Evolutionary conservation across 805 yeast species (phyloP), one percentile per base, ranked within the genome.

Genomic region (Maudiozyma turicensis): DNA sequence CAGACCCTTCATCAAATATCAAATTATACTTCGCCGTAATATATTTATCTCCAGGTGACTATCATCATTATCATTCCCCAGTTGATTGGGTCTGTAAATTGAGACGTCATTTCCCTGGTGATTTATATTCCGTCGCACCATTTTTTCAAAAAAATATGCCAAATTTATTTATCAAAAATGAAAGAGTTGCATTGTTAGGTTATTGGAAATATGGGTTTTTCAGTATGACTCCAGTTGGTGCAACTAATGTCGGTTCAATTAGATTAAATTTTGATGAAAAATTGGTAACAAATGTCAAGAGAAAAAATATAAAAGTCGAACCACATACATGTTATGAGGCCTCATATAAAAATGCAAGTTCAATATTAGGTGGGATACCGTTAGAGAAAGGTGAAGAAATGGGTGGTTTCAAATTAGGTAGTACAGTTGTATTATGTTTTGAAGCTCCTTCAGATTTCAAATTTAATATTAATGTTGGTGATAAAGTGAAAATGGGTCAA

Each of bases 181-280:
- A 93, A 69, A 77, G 99, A 58, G 99, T 93, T 3, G 95, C 99
- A 0, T 70, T 93, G 45, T 75, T 93, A 49, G 99, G 99, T 1
- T 82, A 87, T 60, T 93, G 99, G 99, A 86, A 85, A 63, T 77
- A 93, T 64, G 99, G 99, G 0, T 93, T 93, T 59, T 93, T 93
- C 71, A 84, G 95, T 55, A 93, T 93, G 99, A 91, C 96, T 0
- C 97, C 99, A 0, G 99, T 93, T 10, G 99, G 99, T 11, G 99
- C 99, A 28, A 93, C 99, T 2, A 93, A 93, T 68, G 99, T 93
- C 32, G 99, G 99, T 6, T 84, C 95, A 59, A 93, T 93, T 55
- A 82, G 84, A 51, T 76, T 93, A 55, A 88, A 90, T 63, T 93
- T 93, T 60, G 99, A 93, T 68, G 83, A 84, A 68, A 90, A 86